phyloP scores from a whole-genome alignment of 345 rosid genomes.

The Ceriops tagal region DNA sequence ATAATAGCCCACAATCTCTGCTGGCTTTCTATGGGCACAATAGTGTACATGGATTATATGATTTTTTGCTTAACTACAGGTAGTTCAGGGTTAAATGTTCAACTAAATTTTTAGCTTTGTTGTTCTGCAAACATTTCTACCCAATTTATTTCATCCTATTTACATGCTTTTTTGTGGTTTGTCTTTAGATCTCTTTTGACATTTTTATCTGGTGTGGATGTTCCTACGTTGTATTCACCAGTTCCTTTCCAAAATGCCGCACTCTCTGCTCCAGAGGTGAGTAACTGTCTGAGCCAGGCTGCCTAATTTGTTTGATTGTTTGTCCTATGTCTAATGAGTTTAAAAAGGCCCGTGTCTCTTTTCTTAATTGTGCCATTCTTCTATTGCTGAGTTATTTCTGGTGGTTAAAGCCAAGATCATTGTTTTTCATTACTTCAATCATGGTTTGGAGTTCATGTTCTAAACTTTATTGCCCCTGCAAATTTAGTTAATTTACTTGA shows the following conservation, averaged over 20 bases:
- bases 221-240: slow-evolving; percentile 77
- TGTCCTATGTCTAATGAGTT: not conserved
- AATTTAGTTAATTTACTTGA: not conserved
- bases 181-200: slow-evolving; percentile 63
- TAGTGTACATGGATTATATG: slow-evolving; percentile 73
- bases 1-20: slow-evolving; percentile 80
- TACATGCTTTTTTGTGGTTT: slow-evolving; percentile 19
- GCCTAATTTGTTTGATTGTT: not conserved
- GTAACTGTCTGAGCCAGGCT: slow-evolving; percentile 13
- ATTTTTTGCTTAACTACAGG: slow-evolving; percentile 86
- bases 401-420: not conserved
- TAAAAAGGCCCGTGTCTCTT: not conserved
- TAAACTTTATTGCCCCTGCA: no score
- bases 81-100: slow-evolving; percentile 18
- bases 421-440: not conserved
- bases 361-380: not conserved
- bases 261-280: slow-evolving; percentile 79
- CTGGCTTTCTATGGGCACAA: slow-evolving; percentile 64
- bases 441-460: no score
- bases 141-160: slow-evolving; percentile 6
- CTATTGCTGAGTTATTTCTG: not conserved
- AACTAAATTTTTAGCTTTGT: not conserved
- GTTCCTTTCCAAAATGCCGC: slow-evolving; percentile 78
- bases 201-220: slow-evolving; percentile 58
- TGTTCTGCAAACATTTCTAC: not conserved